These are phyloP conservation scores for Zizania palustris DNA, from an alignment of 202 grass and related monocot genomes.

Conservation along the genomic window DNA sequence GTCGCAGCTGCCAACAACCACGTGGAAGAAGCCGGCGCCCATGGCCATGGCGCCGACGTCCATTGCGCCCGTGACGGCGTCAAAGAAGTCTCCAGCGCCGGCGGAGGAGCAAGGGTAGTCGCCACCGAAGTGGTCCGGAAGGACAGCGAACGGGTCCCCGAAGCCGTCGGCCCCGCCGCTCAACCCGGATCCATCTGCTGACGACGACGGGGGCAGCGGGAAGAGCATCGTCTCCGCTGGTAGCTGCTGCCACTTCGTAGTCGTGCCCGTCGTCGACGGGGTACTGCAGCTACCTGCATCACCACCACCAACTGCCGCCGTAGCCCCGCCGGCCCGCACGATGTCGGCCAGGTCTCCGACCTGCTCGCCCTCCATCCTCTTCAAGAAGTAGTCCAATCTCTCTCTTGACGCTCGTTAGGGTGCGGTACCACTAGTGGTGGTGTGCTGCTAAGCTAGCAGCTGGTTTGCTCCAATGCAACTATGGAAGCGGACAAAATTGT, in stretches of 20 bases:
- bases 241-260: constrained; percentile 54
- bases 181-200: constrained; percentile 26
- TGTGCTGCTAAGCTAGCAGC: not conserved
- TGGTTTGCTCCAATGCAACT: not conserved
- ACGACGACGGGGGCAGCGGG: constrained; percentile 35
- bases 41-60: not conserved
- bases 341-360: constrained; percentile 78
- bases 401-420: not conserved
- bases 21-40: constrained; percentile 14
- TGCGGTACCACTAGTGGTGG: not conserved
- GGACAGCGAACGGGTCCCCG: constrained; percentile 62
- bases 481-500: not conserved
- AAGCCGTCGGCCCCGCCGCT: constrained; percentile 36
- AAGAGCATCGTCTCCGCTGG: constrained; percentile 41
- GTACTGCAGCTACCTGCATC: not conserved
- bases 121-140: constrained; percentile 56
- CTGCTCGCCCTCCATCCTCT: constrained; percentile 61
- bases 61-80: constrained; percentile 15
- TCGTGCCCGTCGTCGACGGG: constrained; percentile 22
- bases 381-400: constrained; percentile 59
- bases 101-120: constrained; percentile 35
- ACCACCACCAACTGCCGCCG: constrained; percentile 30
- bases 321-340: constrained; percentile 49
- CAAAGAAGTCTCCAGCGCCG: constrained; percentile 53
- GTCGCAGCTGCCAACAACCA: not conserved